Evolutionary conservation across 2,329 filamentous ascomycete species (phyloP).

Genomic region (Pestalotiopsis sp.): DNA sequence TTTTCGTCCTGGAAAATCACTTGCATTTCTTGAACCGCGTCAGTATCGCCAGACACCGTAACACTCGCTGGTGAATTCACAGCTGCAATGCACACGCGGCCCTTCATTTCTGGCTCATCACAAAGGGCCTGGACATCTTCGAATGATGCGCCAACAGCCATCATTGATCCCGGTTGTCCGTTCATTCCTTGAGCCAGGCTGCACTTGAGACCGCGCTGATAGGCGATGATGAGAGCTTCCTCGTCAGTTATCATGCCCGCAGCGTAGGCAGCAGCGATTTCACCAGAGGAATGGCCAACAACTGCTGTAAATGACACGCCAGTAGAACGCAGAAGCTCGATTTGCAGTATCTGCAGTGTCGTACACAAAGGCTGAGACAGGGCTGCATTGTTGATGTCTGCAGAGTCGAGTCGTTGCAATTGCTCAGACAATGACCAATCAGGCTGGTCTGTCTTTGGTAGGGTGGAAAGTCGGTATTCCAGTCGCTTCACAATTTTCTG

Average conservation of each 20-base stretch:
- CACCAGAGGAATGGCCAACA: constrained; percentile 45
- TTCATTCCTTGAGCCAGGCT: background rate
- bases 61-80: constrained; percentile 30
- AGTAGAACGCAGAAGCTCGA: constrained; percentile 37
- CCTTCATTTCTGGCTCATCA: constrained; percentile 21
- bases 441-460: constrained; percentile 6
- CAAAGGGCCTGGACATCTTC: constrained; percentile 29
- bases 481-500: background rate
- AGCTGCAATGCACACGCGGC: constrained; percentile 25
- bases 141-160: constrained; percentile 36
- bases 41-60: constrained; percentile 30
- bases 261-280: constrained; percentile 45
- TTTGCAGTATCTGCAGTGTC: constrained; percentile 41
- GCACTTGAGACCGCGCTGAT: constrained; percentile 21
- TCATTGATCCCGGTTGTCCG: constrained; percentile 29
- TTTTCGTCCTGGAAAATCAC: constrained; percentile 15
- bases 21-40: constrained; percentile 23
- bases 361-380: constrained; percentile 40
- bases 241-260: constrained; percentile 34
- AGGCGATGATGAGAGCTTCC: constrained; percentile 34
- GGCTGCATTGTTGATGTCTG: constrained; percentile 20
- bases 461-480: background rate
- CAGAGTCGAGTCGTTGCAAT: background rate
- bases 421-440: constrained; percentile 11
- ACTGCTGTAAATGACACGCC: constrained; percentile 37